Evolutionary conservation across 2,329 filamentous ascomycete genomes (phyloP), one percentile per base, ranked within the genome.

Genomic region (Penicillium concentricum): DNA sequence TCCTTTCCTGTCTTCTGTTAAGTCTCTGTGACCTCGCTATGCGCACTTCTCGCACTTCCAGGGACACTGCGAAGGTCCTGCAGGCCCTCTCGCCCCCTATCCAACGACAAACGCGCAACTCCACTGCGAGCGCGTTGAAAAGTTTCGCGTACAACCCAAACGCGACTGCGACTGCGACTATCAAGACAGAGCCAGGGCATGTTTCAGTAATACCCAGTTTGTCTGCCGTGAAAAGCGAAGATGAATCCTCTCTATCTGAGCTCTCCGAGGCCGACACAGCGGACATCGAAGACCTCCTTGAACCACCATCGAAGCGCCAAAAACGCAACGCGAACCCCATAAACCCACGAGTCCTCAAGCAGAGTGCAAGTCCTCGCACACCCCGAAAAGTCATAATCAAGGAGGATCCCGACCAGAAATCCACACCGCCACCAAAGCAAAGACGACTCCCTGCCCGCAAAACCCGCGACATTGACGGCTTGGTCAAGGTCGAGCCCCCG

Each of bases 281-380:
- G 45, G 84, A 87, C 63, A 86, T 88, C 56, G 85, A 88, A 74
- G 85, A 88, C 63, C 63, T 78, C 63, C 64, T 68, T 54, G 79
- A 70, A 44, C 71, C 66, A 54, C 73, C 65, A 9, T 52, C 66
- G 16, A 76, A 75, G 61, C 85, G 84, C 66, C 79, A 79, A 37
- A 85, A 82, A 65, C 75, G 78, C 57, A 75, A 69, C 18, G 54
- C 68, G 55, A 66, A 70, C 62, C 50, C 65, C 52, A 39, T 72
- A 62, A 49, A 71, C 37, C 26, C 43, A 68, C 57, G 56, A 26
- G 58, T 54, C 58, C 52, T 60, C 52, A 61, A 49, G n/a, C 5
- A 35, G 53, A 54, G 28, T 6, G 2, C 28, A 46, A 46, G 58
- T 54, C 26, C 61, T 54, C 44, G 51, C 54, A 54, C 64, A 54